Evolutionary conservation across 371 early-diverging fungal genomes (phyloP).

Genomic region (Rhizomucor miehei): DNA sequence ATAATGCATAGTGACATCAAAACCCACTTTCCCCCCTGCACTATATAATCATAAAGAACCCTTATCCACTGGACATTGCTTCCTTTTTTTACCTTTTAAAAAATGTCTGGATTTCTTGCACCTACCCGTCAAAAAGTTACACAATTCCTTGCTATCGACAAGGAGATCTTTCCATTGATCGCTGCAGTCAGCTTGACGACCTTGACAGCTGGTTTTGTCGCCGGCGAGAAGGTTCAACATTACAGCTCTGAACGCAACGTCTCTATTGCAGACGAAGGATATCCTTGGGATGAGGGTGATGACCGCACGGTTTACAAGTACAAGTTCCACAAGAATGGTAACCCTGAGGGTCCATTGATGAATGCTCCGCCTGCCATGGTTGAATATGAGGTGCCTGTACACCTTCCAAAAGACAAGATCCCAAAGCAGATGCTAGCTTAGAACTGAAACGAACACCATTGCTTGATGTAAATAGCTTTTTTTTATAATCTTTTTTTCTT

Average conservation of each 20-base stretch:
- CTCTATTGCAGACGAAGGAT: not conserved
- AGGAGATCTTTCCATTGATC: conserved; percentile 20
- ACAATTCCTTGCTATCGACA: conserved; percentile 14
- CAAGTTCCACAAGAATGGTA: conserved; percentile 7
- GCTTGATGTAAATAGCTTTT: too few relatives aligned
- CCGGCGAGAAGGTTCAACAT: conserved; percentile 1
- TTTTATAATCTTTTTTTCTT: too few relatives aligned
- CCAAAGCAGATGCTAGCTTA: conserved; percentile 3
- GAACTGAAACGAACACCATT: not conserved
- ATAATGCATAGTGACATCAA: not conserved
- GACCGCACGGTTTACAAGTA: not conserved
- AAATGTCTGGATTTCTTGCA: conserved; percentile 13
- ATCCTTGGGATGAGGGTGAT: conserved; percentile 3
- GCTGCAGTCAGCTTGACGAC: conserved; percentile 5
- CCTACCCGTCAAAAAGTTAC: conserved; percentile 3
- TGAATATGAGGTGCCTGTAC: conserved; percentile 1
- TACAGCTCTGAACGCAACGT: conserved; percentile 1
- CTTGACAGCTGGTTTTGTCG: conserved; percentile 15
- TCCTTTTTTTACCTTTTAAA: not conserved
- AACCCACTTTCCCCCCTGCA: too few relatives aligned
- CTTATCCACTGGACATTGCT: too few relatives aligned
- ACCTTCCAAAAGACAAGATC: conserved; percentile 7
- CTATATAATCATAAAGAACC: too few relatives aligned
- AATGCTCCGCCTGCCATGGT: conserved; percentile 11
- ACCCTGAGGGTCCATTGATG: not conserved